phyloP scores from a whole-genome alignment of 148 eudicot genomes.

The Nepenthes mirabilis region DNA sequence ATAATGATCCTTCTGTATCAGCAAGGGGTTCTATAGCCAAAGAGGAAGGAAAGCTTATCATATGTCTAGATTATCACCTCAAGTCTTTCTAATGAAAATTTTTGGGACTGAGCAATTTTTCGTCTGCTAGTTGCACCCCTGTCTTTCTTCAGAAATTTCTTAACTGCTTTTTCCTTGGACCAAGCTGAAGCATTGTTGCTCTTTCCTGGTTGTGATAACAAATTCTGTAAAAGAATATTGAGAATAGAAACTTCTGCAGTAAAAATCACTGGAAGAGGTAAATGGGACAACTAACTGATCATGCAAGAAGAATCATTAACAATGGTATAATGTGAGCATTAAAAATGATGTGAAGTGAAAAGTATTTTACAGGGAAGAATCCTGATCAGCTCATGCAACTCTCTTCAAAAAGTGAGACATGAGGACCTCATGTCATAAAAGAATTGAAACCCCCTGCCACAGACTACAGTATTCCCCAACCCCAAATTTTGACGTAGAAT shows the following conservation, averaged over 20 bases:
- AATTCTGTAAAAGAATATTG: slow-evolving; percentile 21
- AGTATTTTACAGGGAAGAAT: no score
- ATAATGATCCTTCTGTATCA: not conserved
- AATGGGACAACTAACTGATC: not conserved
- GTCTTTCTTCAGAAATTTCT: slow-evolving; percentile 13
- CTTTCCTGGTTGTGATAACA: slow-evolving; percentile 24
- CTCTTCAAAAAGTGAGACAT: not conserved
- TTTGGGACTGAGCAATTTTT: slow-evolving; percentile 9
- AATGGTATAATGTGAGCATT: no score
- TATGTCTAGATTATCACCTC: slow-evolving; percentile 15
- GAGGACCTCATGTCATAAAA: not conserved
- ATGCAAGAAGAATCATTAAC: not conserved
- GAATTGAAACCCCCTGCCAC: no score
- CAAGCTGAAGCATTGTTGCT: slow-evolving; percentile 13
- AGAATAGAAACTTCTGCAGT: not conserved
- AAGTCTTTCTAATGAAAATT: slow-evolving; percentile 6
- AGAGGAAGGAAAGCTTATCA: not conserved
- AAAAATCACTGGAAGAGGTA: not conserved
- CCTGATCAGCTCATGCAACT: no score
- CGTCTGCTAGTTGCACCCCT: slow-evolving; percentile 14
- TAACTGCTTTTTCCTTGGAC: slow-evolving; percentile 20
- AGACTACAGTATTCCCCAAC: not conserved
- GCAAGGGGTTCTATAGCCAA: not conserved
- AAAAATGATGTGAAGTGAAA: no score
- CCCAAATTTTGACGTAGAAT: not conserved